phyloP scores from a whole-genome alignment of 345 rosid species.

The Gossypium herbaceum region DNA sequence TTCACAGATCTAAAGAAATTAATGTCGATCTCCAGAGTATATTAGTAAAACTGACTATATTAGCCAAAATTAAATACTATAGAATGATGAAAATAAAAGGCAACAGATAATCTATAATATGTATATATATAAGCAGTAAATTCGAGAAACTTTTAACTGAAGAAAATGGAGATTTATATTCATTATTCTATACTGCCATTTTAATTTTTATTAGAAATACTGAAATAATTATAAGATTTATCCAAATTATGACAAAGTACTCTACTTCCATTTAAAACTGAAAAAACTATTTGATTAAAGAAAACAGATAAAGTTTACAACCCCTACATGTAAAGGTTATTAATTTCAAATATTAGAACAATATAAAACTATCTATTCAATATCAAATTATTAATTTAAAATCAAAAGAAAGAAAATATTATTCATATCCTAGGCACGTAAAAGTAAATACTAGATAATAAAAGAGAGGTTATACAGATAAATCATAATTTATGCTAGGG shows the following conservation, averaged over 20 bases:
- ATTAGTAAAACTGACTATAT: too few species aligned
- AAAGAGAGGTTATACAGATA: neutral
- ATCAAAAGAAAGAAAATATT: neutral
- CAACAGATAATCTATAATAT: neutral
- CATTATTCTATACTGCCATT: neutral
- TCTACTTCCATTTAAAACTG: neutral
- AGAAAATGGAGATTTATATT: neutral
- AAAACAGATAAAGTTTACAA: neutral
- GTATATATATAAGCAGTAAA: too few species aligned
- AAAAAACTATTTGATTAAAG: neutral
- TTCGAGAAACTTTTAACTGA: neutral
- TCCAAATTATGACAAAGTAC: neutral
- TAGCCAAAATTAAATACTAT: too few species aligned
- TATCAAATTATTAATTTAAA: neutral
- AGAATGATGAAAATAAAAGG: too few species aligned
- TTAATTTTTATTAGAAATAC: neutral
- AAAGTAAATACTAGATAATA: neutral
- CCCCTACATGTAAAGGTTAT: neutral
- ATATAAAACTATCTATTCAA: too few species aligned
- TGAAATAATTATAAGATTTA: neutral
- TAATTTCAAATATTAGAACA: too few species aligned
- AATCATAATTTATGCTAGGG: neutral
- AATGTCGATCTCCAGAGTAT: too few species aligned
- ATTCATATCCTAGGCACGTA: neutral
- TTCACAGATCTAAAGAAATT: too few species aligned